Base-by-base conservation (phyloP, 192 early-diverging fungal species). In the Rhizophagus clarus region DNA sequence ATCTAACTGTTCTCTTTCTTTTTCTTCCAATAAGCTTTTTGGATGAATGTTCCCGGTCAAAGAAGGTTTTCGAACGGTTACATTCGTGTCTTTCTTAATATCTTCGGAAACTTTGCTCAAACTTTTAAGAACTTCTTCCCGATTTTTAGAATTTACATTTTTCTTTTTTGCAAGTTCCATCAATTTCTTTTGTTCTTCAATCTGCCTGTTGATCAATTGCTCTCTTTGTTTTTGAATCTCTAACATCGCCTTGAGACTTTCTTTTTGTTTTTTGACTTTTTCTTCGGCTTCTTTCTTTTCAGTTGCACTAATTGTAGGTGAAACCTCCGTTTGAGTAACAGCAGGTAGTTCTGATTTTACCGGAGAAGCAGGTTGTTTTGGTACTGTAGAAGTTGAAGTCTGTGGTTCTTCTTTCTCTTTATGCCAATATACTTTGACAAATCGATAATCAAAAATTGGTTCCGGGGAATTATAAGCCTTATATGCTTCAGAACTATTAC, bases 361-460 rank as follows among this genome's bases (percentile, higher is more conserved):
- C 1, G 78, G 82, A n/a, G 76, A 77, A 62, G 26, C 34, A 1
- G 60, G 17, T 42, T 78, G 82, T 42, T 85, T 85, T 12, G 81
- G 75, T 63, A 81, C 72, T 37, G 77, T 62, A 17, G 49, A 60
- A 3, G 72, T 80, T 26, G 81, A 72, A 31, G 74, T 81, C 4
- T 72, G 72, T 11, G 77, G 80, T 28, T 82, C 75, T 34, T 76
- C 76, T 45, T 84, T 77, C 26, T 83, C 87, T 14, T 86, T 86
- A 42, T 90, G 83, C 92, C 93, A 96, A 82, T 89, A 96, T n/a
- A 96, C 90, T 76, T 93, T 94, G 64, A 96, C 95, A 79, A 96
- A 96, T 28, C 95, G 89, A 81, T 96, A 96, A 24, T 87, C 92
- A 85, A 96, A 96, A 47, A 96, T 93, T 12, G 91, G 87, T 20